phyloP scores from a whole-genome alignment of 257 asterid genomes.

The Solanum tarapatanum region DNA sequence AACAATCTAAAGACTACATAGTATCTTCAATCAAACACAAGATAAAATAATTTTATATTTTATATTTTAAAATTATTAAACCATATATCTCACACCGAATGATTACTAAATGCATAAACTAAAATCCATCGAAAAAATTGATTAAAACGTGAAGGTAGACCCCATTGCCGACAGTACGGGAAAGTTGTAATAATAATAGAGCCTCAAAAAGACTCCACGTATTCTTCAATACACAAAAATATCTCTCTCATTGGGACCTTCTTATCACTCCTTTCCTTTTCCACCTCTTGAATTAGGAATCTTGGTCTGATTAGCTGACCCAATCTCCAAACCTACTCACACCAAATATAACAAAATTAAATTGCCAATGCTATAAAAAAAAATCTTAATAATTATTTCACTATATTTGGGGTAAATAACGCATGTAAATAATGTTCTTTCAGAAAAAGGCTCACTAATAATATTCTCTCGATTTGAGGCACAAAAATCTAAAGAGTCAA shows the following conservation, averaged over 20 bases:
- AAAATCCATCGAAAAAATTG: not conserved
- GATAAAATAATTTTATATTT: too few species aligned
- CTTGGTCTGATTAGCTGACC: not conserved
- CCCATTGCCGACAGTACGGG: not conserved
- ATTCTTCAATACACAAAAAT: not conserved
- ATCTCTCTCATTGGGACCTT: not conserved
- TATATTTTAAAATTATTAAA: too few species aligned
- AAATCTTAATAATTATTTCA: not conserved
- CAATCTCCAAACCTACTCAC: not conserved
- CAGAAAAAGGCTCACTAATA: not conserved
- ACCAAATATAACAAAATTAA: not conserved
- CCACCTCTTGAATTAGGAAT: not conserved
- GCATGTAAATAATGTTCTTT: not conserved
- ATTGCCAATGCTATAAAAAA: not conserved
- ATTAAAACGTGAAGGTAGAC: not conserved
- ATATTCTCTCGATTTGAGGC: not conserved
- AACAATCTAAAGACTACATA: too few species aligned
- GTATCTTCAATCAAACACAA: too few species aligned
- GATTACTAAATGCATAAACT: not conserved
- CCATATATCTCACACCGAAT: fast-evolving
- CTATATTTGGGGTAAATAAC: not conserved
- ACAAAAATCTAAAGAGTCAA: not conserved
- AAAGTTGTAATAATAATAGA: not conserved
- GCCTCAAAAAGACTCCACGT: not conserved
- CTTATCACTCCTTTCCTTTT: not conserved